Conservation (phyloP, 306 rosid species). For the Vicia sativa region DNA sequence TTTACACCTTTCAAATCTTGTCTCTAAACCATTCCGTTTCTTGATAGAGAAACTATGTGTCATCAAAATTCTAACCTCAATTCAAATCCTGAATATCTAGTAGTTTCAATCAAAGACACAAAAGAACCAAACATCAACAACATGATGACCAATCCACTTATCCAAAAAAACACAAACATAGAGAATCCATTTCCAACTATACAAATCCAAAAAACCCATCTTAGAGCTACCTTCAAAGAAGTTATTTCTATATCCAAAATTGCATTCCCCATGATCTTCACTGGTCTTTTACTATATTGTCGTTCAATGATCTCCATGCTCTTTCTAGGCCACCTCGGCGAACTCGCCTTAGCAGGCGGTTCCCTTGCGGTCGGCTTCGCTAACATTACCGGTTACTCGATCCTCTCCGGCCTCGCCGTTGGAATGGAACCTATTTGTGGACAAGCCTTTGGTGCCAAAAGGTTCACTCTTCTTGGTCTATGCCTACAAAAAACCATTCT, state of each 20-base stretch:
- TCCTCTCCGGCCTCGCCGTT: constrained; percentile 84
- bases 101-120: constrained; percentile 13
- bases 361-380: constrained; percentile 86
- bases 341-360: constrained; percentile 83
- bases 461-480: constrained; percentile 67
- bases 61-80: constrained; percentile 10
- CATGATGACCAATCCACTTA: constrained; percentile 41
- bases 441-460: constrained; percentile 90
- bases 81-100: constrained; percentile 14
- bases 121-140: constrained; percentile 15
- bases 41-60: constrained; percentile 29
- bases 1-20: neutral
- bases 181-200: constrained; percentile 6
- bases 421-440: constrained; percentile 96
- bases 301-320: constrained; percentile 95
- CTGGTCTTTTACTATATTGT: constrained; percentile 81
- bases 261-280: constrained; percentile 83
- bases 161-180: constrained; percentile 39
- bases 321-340: constrained; percentile 88
- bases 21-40: neutral
- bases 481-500: constrained; percentile 73
- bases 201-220: constrained; percentile 41
- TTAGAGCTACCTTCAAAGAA: constrained; percentile 46
- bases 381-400: constrained; percentile 90
- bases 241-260: constrained; percentile 55